Evolutionary conservation across 768 basidiomycete genomes (phyloP).

Genomic region (Arthromyces matolae): DNA sequence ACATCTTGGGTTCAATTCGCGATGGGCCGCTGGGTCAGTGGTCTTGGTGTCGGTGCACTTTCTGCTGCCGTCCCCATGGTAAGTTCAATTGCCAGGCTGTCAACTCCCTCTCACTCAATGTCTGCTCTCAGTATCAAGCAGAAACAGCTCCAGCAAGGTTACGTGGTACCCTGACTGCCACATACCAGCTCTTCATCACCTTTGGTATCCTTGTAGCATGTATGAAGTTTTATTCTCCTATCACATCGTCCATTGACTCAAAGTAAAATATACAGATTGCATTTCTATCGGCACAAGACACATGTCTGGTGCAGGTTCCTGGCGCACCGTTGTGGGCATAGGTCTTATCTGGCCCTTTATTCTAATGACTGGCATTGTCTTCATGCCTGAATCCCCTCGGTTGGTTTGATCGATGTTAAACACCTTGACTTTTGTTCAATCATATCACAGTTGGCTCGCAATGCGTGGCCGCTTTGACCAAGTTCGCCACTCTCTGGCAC

Average conservation of each 20-base stretch:
- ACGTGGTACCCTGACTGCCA: constrained; percentile 63
- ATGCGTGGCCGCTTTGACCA: constrained; percentile 42
- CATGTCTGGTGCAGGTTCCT: constrained; percentile 44
- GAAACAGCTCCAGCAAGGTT: constrained; percentile 72
- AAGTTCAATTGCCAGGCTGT: constrained; percentile 4
- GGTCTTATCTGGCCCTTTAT: constrained; percentile 61
- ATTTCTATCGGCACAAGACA: constrained; percentile 66
- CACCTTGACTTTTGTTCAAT: background rate
- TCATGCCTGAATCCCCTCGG: constrained; percentile 68
- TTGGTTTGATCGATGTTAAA: constrained; percentile 14
- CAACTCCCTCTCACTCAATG: constrained; percentile 3
- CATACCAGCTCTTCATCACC: constrained; percentile 64
- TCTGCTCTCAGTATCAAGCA: constrained; percentile 51
- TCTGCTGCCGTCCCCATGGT: constrained; percentile 67
- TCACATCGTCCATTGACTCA: background rate
- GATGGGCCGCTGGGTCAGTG: constrained; percentile 61
- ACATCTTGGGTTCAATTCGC: constrained; percentile 63
- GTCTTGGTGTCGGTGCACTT: constrained; percentile 65
- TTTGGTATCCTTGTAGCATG: constrained; percentile 67
- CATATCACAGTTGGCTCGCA: constrained; percentile 49
- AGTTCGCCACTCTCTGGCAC: constrained; percentile 45
- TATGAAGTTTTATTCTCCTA: constrained; percentile 21
- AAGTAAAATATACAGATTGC: constrained; percentile 39
- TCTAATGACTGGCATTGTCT: constrained; percentile 59
- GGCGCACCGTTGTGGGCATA: constrained; percentile 61